Evolutionary conservation across 768 basidiomycete genomes (phyloP).

Genomic region (Russula griseocarnosa): DNA sequence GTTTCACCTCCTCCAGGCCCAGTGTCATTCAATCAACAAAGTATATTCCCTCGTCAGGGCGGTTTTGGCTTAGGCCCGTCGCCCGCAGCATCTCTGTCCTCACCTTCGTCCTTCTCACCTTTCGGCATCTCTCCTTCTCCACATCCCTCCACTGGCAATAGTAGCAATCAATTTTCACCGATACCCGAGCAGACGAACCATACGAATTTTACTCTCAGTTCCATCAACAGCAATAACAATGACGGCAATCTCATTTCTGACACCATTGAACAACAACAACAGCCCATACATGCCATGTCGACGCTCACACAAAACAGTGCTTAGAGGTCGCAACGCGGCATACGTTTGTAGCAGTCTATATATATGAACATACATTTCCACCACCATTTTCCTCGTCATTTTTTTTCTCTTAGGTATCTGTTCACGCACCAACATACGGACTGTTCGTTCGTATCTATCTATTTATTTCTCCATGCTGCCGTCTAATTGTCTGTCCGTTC

Average conservation of each 20-base stretch:
- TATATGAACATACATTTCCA: slow-evolving; percentile 30
- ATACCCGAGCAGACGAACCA: slow-evolving; percentile 30
- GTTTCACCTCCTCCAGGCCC: slow-evolving; percentile 36
- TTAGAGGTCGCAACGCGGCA: slow-evolving; percentile 27
- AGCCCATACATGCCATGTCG: slow-evolving; percentile 27
- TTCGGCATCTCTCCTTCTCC: slow-evolving; percentile 38
- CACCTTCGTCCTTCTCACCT: slow-evolving; percentile 36
- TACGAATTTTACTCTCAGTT: slow-evolving; percentile 27
- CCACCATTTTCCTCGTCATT: slow-evolving; percentile 23
- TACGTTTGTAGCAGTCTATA: slow-evolving; percentile 30
- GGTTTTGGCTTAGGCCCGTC: slow-evolving; percentile 30
- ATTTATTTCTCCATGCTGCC: slow-evolving; percentile 24
- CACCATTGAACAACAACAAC: slow-evolving; percentile 28
- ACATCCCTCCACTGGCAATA: slow-evolving; percentile 29
- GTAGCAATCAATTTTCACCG: slow-evolving; percentile 29
- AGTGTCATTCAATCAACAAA: slow-evolving; percentile 23
- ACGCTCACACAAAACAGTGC: slow-evolving; percentile 25
- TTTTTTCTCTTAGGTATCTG: slow-evolving; percentile 23
- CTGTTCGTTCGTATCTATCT: slow-evolving; percentile 26
- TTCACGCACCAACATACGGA: slow-evolving; percentile 27
- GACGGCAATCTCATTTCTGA: slow-evolving; percentile 30
- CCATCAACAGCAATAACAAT: slow-evolving; percentile 28
- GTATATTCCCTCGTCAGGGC: slow-evolving; percentile 30
- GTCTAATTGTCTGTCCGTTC: slow-evolving; percentile 27
- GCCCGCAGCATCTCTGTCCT: slow-evolving; percentile 26